Conservation (phyloP, 75 land plant genomes). For the Picea sitchensis region DNA sequence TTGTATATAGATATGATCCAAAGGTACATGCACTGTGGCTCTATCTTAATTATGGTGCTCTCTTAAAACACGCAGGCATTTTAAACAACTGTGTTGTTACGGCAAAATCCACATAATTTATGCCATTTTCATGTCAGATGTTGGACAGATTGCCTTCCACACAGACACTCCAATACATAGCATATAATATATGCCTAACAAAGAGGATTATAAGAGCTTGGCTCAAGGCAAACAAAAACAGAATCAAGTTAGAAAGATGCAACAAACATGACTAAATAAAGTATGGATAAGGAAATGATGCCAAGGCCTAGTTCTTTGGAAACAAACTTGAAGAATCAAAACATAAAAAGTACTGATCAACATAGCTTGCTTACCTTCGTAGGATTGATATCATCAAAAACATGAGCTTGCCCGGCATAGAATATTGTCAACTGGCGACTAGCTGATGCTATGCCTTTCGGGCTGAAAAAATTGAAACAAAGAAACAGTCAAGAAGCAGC, state of each 20-base stretch:
- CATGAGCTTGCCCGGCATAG: constrained; percentile 92
- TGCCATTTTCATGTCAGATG: no score
- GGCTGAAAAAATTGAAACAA: constrained; percentile 25
- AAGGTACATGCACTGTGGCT: no score
- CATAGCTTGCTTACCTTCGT: constrained; percentile 55
- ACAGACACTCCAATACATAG: no score
- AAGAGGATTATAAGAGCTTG: no score
- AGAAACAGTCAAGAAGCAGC: not conserved
- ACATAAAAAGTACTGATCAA: not conserved
- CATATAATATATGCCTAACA: no score
- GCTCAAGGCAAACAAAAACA: no score
- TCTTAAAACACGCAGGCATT: no score
- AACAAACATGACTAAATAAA: not conserved
- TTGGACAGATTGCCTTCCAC: no score
- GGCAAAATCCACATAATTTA: no score
- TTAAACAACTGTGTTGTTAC: no score
- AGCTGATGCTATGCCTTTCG: constrained; percentile 24
- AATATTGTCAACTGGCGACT: constrained; percentile 85
- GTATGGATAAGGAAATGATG: not conserved
- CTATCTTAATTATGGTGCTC: no score
- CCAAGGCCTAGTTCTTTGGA: not conserved
- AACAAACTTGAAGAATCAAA: not conserved
- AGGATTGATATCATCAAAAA: constrained; percentile 88
- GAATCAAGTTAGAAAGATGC: not conserved
- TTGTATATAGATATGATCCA: no score